Evolutionary conservation across 306 rosid species (phyloP).

Genomic region (Astragalus membranaceus): DNA sequence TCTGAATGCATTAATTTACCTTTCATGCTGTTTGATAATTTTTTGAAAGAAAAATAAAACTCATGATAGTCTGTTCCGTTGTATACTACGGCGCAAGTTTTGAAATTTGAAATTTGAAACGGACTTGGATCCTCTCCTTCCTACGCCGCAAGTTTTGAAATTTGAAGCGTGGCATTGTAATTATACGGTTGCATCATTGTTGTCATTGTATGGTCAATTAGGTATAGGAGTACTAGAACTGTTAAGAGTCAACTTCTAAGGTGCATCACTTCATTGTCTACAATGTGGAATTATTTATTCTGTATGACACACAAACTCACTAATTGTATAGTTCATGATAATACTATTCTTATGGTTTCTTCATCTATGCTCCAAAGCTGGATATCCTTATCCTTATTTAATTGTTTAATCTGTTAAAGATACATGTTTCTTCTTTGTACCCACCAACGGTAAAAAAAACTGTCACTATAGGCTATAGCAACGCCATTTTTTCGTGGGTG

Average conservation of each 20-base stretch:
- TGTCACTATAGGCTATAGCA: no score
- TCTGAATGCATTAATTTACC: background rate
- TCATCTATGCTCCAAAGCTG: background rate
- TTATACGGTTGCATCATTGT: conserved; percentile 16
- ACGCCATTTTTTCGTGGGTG: no score
- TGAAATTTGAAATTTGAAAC: no score
- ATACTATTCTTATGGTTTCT: background rate
- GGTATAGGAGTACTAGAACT: conserved; percentile 10
- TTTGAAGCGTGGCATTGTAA: background rate
- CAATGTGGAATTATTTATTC: conserved; percentile 7
- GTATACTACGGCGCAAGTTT: no score
- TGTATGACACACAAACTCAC: background rate
- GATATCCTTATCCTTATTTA: background rate
- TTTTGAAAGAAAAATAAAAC: background rate
- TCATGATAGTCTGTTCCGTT: no score
- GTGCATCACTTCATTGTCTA: conserved; percentile 18
- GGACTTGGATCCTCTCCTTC: no score
- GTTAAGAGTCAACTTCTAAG: conserved; percentile 36
- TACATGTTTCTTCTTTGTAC: background rate
- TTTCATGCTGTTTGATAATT: background rate
- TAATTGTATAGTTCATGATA: background rate
- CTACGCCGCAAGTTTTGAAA: background rate
- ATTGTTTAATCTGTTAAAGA: background rate
- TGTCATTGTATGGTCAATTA: conserved; percentile 32
- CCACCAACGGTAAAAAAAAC: no score